Evolutionary conservation across 2,329 filamentous ascomycete genomes (phyloP).

Genomic region (Neopestalotiopsis clavispora): DNA sequence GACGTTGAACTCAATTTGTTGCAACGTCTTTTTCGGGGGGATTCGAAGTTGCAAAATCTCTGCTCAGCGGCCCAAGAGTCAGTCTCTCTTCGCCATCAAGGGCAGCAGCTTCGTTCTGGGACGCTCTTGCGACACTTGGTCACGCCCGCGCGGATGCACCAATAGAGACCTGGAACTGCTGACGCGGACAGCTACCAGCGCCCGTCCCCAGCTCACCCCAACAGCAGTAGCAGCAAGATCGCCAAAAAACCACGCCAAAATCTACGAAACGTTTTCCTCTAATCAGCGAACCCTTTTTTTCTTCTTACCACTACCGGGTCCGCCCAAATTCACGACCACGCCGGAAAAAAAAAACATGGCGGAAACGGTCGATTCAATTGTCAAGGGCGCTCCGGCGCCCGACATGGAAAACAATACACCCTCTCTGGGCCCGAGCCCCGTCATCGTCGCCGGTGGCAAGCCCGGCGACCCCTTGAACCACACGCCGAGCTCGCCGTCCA

Average conservation of each 20-base stretch:
- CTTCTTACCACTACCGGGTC: background rate
- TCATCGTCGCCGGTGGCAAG: conserved; percentile 46
- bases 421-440: conserved; percentile 46
- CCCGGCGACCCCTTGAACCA: conserved; percentile 75
- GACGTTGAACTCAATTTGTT: conserved; percentile 7
- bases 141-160: conserved; percentile 4
- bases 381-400: conserved; percentile 83
- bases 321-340: conserved; percentile 12
- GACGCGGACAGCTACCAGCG: conserved; percentile 8
- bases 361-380: conserved; percentile 80
- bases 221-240: background rate
- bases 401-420: conserved; percentile 56
- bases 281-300: background rate
- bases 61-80: background rate
- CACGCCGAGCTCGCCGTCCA: conserved; percentile 87
- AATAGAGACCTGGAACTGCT: background rate
- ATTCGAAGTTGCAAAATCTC: background rate
- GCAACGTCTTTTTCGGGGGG: background rate
- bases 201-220: background rate
- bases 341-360: conserved; percentile 53
- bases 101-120: background rate
- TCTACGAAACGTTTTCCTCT: conserved; percentile 4
- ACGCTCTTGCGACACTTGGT: background rate
- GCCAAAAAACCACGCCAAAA: background rate
- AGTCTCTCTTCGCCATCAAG: background rate